Evolutionary conservation across 169 alveolate genomes (phyloP).

Genomic region (Plasmodium yoelii): DNA sequence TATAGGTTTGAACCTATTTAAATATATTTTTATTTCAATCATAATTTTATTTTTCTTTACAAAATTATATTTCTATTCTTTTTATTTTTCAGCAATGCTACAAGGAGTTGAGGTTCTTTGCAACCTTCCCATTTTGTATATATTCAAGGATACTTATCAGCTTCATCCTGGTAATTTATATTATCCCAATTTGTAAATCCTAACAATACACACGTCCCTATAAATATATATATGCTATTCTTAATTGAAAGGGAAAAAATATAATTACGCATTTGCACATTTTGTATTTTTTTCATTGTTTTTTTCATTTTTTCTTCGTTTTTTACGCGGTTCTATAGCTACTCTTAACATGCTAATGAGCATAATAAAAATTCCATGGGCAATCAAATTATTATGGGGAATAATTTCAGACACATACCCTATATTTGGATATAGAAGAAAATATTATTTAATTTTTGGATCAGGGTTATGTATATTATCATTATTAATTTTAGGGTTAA

Average conservation of each 20-base stretch:
- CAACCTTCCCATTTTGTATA: conserved; percentile 87
- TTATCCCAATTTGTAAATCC: no score
- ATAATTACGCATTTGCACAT: no score
- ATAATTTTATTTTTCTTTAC: background rate
- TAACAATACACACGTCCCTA: background rate
- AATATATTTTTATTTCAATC: background rate
- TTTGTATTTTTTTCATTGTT: no score
- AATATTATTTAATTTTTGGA: conserved; percentile 87
- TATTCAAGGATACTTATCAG: conserved; percentile 88
- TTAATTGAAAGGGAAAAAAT: background rate
- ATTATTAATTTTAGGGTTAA: conserved; percentile 72
- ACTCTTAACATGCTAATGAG: conserved; percentile 84
- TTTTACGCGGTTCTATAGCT: conserved; percentile 86
- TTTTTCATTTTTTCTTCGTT: no score
- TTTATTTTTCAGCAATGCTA: conserved; percentile 80
- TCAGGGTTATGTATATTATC: conserved; percentile 83
- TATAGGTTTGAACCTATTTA: conserved; percentile 20
- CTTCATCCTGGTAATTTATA: conserved; percentile 82
- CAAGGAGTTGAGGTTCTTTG: conserved; percentile 92
- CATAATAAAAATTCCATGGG: conserved; percentile 89
- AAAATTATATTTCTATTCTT: background rate
- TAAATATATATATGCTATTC: background rate
- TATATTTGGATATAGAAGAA: conserved; percentile 89
- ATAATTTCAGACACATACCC: conserved; percentile 89
- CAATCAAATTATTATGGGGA: conserved; percentile 89